Base-by-base conservation (phyloP, 768 basidiomycete species). In the Neoboletus brunneissimus region DNA sequence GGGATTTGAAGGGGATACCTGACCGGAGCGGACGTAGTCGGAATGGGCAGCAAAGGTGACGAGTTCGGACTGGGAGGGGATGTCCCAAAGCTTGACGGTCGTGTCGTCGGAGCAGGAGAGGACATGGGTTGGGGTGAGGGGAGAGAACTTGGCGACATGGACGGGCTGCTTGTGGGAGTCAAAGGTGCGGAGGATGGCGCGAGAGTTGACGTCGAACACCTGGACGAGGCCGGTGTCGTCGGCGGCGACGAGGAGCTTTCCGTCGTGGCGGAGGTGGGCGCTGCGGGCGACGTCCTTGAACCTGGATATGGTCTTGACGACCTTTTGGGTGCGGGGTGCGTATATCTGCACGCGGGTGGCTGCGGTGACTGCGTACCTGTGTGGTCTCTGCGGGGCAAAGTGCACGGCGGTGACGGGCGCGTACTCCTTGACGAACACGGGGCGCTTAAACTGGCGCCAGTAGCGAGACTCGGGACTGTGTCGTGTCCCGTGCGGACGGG, bases 81-180 rank as follows among this genome's bases (percentile, higher is more conserved):
- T 85, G 72, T 98, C 97, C 91, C 94, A 98, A 1, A 98, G 76
- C 70, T 86, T 89, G 52, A 91, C 90, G 23, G 95, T 94, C 3
- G 91, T 92, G 69, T 99, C 97, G 72, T 98, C 96, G 3, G 95
- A 98, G 65, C 93, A 95, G 5, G 97, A 95, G 29, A 98, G 80
- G 50, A 98, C 77, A 63, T 93, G 90, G 0, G 91, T 91, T 2
- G 89, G 87, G 15, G 84, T 79, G 53, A 88, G 79, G 3, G 86
- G 73, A 1, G 96, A 98, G 71, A 98, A 99, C 61, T 89, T 91
- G 7, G 94, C 86, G 57, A 96, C 89, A 75, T 98, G 94, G 0
- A 97, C 94, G 31, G 97, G 94, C 65, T 97, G 95, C 67, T 96
- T 94, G 74, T 98, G 96, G 2, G 88, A 85, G 63, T 94, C 90